Base-by-base conservation (phyloP, 2,329 filamentous ascomycete species). In the Colletotrichum nymphaeae region DNA sequence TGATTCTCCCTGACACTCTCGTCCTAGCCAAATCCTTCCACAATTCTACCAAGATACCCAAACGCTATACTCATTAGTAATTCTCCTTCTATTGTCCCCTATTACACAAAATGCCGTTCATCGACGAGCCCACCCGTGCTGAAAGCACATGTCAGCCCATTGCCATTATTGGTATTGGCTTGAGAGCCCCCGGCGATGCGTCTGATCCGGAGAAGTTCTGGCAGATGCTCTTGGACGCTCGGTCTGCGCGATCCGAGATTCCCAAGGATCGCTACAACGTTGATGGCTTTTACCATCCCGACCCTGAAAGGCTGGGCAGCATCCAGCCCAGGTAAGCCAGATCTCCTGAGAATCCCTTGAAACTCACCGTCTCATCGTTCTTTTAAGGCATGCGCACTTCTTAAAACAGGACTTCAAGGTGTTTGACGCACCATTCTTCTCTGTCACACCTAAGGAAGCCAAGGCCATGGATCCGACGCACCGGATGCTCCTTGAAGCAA, bases 91-190 rank as follows among this genome's bases (percentile, higher is more conserved):
- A n/a, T 24, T 67, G 35, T 8, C 26, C 19, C 28, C 12, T 9
- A 0, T 59, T n/a, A 9, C 62, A 4, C 19, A 7, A 12, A 22
- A 72, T 72, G 69, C 69, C 69, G 16, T 72, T 72, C 63, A 72
- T 72, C 28, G 55, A 72, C 55, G 69, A 67, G 52, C 37, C 69
- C 26, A 28, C 24, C 3, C 35, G 57, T 62, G 57, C 69, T 5
- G 49, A 57, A 3, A 55, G 46, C 63, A 57, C 63, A 28, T 53
- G 57, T 49, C 69, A 72, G 63, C 82, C 84, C 53, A 85, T 86
- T 67, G 84, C 84, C 16, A 77, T 86, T 42, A 77, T 86, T 55
- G 84, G 84, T 53, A 81, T 66, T 28, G 82, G 77, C 2, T 84
- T 83, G 74, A 81, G 84, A 55, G 83, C 85, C 24, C 81, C 84